Evolutionary conservation across 176 grass and related monocot genomes (phyloP).

Genomic region (Chrysopogon serrulatus): DNA sequence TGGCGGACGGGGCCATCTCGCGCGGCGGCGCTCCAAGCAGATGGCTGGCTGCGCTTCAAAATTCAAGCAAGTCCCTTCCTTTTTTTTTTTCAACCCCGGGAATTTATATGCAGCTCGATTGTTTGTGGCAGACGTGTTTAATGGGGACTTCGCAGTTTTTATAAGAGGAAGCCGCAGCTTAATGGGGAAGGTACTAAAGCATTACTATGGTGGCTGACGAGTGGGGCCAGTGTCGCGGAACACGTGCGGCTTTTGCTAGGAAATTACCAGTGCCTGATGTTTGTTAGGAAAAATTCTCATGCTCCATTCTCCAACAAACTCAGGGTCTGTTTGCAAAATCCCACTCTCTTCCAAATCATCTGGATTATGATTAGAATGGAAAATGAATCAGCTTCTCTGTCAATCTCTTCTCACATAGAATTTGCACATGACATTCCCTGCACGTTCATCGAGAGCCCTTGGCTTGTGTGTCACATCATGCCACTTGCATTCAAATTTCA

Average conservation of each 20-base stretch:
- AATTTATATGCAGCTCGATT: neutral
- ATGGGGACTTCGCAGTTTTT: neutral
- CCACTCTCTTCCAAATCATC: too few species aligned
- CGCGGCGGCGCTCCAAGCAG: conserved; percentile 11
- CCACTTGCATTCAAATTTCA: neutral
- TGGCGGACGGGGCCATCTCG: conserved; percentile 20
- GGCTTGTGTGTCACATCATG: neutral
- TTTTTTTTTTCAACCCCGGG: neutral
- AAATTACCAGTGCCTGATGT: neutral
- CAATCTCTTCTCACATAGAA: too few species aligned
- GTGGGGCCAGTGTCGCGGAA: neutral
- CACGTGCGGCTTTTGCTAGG: neutral
- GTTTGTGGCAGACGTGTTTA: neutral
- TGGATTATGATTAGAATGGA: too few species aligned
- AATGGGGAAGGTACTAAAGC: neutral
- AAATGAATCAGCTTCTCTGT: too few species aligned
- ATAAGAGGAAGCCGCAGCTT: neutral
- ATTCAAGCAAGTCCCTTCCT: neutral
- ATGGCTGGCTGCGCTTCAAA: neutral
- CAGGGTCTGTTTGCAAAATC: too few species aligned
- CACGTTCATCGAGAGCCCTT: neutral
- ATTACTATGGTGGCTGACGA: neutral
- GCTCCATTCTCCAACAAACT: too few species aligned
- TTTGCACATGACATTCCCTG: neutral
- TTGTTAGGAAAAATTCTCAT: neutral